These are phyloP conservation scores for Pterocarpus santalinus DNA, from an alignment of 306 rosid genomes.

Conservation along the genomic window DNA sequence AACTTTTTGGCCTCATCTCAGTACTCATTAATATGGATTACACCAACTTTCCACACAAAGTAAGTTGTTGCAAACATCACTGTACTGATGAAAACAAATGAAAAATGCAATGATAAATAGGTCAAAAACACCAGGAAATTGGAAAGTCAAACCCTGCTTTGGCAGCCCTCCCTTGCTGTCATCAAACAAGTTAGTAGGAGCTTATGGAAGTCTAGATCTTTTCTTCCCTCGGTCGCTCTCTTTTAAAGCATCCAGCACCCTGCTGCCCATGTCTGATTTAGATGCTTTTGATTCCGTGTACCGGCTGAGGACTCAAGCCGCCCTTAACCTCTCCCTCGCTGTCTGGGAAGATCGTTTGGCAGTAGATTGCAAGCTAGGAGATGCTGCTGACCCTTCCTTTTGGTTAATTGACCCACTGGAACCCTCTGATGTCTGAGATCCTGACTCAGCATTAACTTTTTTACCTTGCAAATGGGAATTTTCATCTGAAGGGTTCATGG, in stretches of 20 bases:
- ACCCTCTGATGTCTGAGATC: slow-evolving; percentile 55
- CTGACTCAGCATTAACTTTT: slow-evolving; percentile 44
- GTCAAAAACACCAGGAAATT: slow-evolving; percentile 83
- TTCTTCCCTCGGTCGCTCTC: slow-evolving; percentile 86
- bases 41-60: slow-evolving; percentile 97
- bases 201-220: slow-evolving; percentile 88
- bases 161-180: slow-evolving; percentile 91
- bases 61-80: slow-evolving; percentile 94
- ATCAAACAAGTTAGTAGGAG: slow-evolving; percentile 85
- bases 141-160: slow-evolving; percentile 72
- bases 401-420: slow-evolving; percentile 58
- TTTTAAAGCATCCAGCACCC: slow-evolving; percentile 80
- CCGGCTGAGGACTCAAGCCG: slow-evolving; percentile 75
- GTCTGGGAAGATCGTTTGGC: slow-evolving; percentile 63
- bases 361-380: slow-evolving; percentile 49
- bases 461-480: slow-evolving; percentile 51
- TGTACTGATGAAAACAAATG: slow-evolving; percentile 85
- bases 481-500: slow-evolving; percentile 42
- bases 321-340: slow-evolving; percentile 86
- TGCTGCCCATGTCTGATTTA: slow-evolving; percentile 74
- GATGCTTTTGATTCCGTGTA: slow-evolving; percentile 65
- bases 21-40: slow-evolving; percentile 92
- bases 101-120: slow-evolving; percentile 65
- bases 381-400: slow-evolving; percentile 43
- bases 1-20: slow-evolving; percentile 48